Base-by-base conservation (phyloP, 495 filamentous ascomycete species). In the Margaritispora aquatica region DNA sequence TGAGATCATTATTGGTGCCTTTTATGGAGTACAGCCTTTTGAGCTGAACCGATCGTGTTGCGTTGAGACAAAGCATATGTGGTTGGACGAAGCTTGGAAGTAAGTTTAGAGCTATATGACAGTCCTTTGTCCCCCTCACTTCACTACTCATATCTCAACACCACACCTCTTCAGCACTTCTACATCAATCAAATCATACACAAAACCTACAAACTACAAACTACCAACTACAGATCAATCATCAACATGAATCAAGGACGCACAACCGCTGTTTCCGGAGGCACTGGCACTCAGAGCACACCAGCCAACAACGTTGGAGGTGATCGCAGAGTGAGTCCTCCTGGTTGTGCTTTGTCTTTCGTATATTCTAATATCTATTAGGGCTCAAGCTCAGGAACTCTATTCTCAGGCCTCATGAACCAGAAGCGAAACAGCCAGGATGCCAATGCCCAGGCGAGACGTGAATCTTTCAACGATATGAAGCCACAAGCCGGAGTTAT, bases 341-440 rank as follows among this genome's bases (percentile, higher is more conserved):
- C 22, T 26, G n/a, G 22, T 53, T 22, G 21, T 23, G 15, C 41
- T 21, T 49, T 22, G 47, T 36, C 20, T 20, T 24, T 4, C 19
- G 3, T 2, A 10, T 9, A 15, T 29, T 52, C 24, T 52, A 2
- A 48, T 7, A 7, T 48, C 19, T n/a, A 23, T 19, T 48, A 58
- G 59, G 69, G 64, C 31, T 66, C 68, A 29, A 63, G 58, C 29
- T 34, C 29, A 34, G 68, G 66, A 0, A 61, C 59, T 8, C 68
- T 80, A 15, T 84, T 84, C 60, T 68, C 73, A 15, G 73, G 70
- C 34, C 71, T 84, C 65, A 71, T 72, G 5, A 73, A 69, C 27
- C 77, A 80, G 71, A 84, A 84, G 63, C 73, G 81, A 1, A 75
- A 74, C 49, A 72, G 71, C 0, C 52, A 51, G 5, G 79, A 83